A percentile compares a stretch with the other conserved stretches of the same genome.
These are phyloP conservation scores for Closterium sp. DNA, from an alignment of 139 green algal genomes.

Conservation along the genomic window DNA sequence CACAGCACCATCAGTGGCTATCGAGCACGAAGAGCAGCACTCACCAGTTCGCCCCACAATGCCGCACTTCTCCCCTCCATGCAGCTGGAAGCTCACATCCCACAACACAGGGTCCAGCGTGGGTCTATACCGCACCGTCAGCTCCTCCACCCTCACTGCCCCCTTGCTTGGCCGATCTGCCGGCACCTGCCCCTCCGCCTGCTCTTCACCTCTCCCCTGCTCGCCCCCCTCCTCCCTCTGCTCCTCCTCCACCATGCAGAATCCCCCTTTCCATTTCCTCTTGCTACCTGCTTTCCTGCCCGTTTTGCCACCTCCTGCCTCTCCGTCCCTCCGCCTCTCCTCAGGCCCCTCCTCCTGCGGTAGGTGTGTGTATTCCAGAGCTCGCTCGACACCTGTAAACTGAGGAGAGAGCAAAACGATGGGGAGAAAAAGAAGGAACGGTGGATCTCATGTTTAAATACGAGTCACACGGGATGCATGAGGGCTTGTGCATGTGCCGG, in stretches of 20 bases:
- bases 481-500: too few relatives aligned
- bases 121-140: slow-evolving; percentile 70
- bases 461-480: neutral
- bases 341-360: slow-evolving; percentile 7
- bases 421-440: neutral
- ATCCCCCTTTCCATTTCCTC: neutral
- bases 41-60: slow-evolving; percentile 71
- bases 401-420: neutral
- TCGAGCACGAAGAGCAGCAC: neutral
- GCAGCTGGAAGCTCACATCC: slow-evolving; percentile 46
- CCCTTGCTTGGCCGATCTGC: slow-evolving; percentile 63
- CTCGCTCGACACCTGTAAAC: slow-evolving; percentile 65
- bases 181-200: neutral
- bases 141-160: slow-evolving; percentile 51
- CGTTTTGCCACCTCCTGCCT: neutral
- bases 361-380: slow-evolving; percentile 70
- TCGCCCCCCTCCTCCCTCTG: neutral
- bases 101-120: slow-evolving; percentile 74
- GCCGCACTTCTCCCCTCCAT: slow-evolving; percentile 63
- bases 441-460: neutral
- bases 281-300: neutral
- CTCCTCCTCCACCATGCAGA: neutral
- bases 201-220: neutral
- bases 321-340: neutral
- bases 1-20: too few relatives aligned